These are phyloP conservation scores for Aspergillus diversus DNA, from an alignment of 495 filamentous ascomycete genomes.

Conservation along the genomic window DNA sequence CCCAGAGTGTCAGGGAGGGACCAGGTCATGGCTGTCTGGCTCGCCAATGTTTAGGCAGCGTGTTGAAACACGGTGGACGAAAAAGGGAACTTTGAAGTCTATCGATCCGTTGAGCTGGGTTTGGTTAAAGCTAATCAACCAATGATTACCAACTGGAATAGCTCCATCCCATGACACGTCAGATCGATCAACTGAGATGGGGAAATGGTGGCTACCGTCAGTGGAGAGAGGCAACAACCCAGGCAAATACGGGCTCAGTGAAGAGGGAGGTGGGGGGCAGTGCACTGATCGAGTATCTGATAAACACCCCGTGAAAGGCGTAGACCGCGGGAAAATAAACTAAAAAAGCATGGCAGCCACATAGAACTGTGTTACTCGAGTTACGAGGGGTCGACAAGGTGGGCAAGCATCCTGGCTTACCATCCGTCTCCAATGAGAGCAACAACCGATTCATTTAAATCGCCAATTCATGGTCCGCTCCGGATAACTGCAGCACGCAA, in stretches of 20 bases:
- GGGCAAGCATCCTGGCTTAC: slow-evolving; percentile 13
- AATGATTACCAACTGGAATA: slow-evolving; percentile 26
- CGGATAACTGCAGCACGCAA: slow-evolving; percentile 27
- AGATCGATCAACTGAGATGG: slow-evolving; percentile 13
- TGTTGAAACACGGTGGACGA: neutral
- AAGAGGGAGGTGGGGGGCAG: slow-evolving; percentile 7
- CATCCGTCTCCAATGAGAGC: neutral
- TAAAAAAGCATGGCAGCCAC: slow-evolving; percentile 38
- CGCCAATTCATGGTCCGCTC: slow-evolving; percentile 2
- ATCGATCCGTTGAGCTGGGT: slow-evolving; percentile 21
- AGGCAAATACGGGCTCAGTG: slow-evolving; percentile 4
- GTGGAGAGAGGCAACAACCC: too few relatives aligned
- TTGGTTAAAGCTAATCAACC: slow-evolving; percentile 16
- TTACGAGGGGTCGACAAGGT: slow-evolving; percentile 24
- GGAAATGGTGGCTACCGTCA: neutral
- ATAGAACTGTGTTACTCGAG: slow-evolving; percentile 30
- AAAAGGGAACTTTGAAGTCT: slow-evolving; percentile 7
- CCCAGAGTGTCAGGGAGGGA: slow-evolving; percentile 9
- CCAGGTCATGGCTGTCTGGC: slow-evolving; percentile 15
- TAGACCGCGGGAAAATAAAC: slow-evolving; percentile 14
- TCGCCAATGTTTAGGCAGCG: slow-evolving; percentile 13
- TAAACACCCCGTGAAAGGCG: slow-evolving; percentile 3
- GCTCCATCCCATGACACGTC: slow-evolving; percentile 21
- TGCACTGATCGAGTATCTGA: neutral
- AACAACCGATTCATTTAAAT: neutral